Evolutionary conservation across 768 basidiomycete species (phyloP), one percentile per base, ranked within the genome.

Genomic region (Xerocomus spinulosus): DNA sequence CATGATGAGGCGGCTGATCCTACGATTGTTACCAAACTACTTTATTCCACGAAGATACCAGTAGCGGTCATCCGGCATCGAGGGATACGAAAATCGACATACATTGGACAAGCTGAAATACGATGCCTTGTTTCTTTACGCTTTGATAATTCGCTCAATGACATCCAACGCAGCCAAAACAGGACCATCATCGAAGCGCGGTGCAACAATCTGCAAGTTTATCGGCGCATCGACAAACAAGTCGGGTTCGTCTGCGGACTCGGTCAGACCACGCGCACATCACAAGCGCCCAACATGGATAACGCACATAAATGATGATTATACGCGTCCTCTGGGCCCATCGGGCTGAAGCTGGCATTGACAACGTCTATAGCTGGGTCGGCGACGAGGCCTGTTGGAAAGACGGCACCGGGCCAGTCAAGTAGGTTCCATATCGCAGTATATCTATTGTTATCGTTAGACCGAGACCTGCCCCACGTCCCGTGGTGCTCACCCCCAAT

Each of bases 341-440:
- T 32, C 15, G 49, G 40, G 1, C 32, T 38, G 24, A 49, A 46
- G 21, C 17, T 18, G 8, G 59, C 37, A 36, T 55, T 35, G 17
- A 48, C 13, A 18, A 43, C 14, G 24, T 70, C 69, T 6, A 63
- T 4, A 2, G 53, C 34, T 33, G 68, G 56, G 44, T 68, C 60
- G 37, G 48, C 52, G 15, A 49, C 32, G 20, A 68, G 61, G n/a
- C 73, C 72, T 17, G 70, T 72, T 8, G 74, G 76, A 59, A 77
- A 72, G 5, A 74, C 70, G 3, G 66, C 69, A 1, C 68, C 67
- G 0, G 75, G 69, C 43, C 70, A 75, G 56, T 78, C 76, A 13
- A 69, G 56, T 14, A 77, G 53, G 48, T 78, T 78, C 64, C 69
- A 73, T 20, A 71, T 53, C 10, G 62, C 67, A 0, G 74, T 73